Percentiles rank a stretch among this genome's conserved stretches.
phyloP scores from a whole-genome alignment of 768 basidiomycete species.

The Candolleomyces eurysporus region DNA sequence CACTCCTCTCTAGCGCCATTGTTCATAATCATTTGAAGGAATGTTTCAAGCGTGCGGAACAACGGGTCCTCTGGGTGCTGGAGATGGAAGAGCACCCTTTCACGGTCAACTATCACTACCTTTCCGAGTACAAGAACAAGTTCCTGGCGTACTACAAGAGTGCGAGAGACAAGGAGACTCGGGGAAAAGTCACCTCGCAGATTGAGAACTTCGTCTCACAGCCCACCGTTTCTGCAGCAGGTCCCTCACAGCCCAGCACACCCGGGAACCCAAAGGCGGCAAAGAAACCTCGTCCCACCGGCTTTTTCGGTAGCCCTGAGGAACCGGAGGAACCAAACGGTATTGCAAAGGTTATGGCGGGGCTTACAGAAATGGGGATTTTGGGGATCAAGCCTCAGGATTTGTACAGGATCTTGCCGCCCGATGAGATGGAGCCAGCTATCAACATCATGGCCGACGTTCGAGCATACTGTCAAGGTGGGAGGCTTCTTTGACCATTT shows the following conservation, averaged over 20 bases:
- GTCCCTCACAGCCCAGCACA: constrained; percentile 10
- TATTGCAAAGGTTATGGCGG: constrained; percentile 32
- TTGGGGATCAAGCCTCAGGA: constrained; percentile 36
- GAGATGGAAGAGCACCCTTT: constrained; percentile 47
- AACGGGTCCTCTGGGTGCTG: constrained; percentile 48
- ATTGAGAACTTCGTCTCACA: constrained; percentile 19
- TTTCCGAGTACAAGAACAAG: constrained; percentile 39
- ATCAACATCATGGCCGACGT: constrained; percentile 70
- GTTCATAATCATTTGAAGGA: constrained; percentile 49
- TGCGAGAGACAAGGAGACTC: constrained; percentile 31
- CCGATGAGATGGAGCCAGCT: constrained; percentile 53
- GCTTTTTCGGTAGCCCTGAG: background rate
- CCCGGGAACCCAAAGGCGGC: no score
- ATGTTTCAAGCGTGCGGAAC: constrained; percentile 36
- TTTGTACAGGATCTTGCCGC: constrained; percentile 47
- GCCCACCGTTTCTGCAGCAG: background rate
- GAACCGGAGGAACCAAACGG: constrained; percentile 13
- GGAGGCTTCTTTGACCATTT: background rate
- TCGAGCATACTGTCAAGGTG: constrained; percentile 75
- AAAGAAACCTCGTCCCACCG: background rate
- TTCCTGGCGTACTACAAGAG: constrained; percentile 49
- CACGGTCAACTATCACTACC: constrained; percentile 53
- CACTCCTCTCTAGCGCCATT: constrained; percentile 14
- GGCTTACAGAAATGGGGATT: constrained; percentile 39
- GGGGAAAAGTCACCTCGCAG: constrained; percentile 19